Conservation (phyloP, 2,329 filamentous ascomycete genomes). For the Microcyclospora tardicrescens region DNA sequence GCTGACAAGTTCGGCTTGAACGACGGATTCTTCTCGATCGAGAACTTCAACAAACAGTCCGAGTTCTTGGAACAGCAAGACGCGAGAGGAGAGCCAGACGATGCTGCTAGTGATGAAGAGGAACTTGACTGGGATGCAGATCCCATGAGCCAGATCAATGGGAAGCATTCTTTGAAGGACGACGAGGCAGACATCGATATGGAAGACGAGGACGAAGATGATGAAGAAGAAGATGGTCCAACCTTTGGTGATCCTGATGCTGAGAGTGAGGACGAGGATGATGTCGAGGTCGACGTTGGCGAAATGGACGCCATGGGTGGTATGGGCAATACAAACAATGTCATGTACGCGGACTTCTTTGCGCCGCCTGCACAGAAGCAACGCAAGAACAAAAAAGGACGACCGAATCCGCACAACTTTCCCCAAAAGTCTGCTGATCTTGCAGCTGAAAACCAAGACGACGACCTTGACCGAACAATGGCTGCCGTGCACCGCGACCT, state of each 20-base stretch:
- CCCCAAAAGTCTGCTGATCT: conserved; percentile 30
- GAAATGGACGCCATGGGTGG: conserved; percentile 40
- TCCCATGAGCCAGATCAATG: conserved; percentile 39
- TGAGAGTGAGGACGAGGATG: conserved; percentile 49
- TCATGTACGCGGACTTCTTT: conserved; percentile 91
- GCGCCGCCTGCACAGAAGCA: conserved; percentile 66
- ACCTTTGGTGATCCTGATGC: conserved; percentile 75
- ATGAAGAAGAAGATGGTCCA: conserved; percentile 63
- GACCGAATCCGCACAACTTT: conserved; percentile 43
- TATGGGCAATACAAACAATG: conserved; percentile 65
- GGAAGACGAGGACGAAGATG: conserved; percentile 40
- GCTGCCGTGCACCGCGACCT: conserved; percentile 76
- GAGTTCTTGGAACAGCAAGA: conserved; percentile 84
- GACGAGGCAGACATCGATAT: conserved; percentile 19
- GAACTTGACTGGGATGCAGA: conserved; percentile 79
- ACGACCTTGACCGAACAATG: conserved; percentile 71
- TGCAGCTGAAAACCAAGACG: conserved; percentile 36
- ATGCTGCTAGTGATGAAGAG: conserved; percentile 67
- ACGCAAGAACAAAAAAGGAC: conserved; percentile 40
- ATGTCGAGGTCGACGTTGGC: conserved; percentile 44
- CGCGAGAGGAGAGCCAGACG: conserved; percentile 60
- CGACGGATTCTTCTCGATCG: conserved; percentile 95
- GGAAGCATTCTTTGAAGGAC: conserved; percentile 21
- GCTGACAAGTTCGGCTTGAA: conserved; percentile 77
- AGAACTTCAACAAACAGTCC: conserved; percentile 90